phyloP scores from a whole-genome alignment of 2,329 filamentous ascomycete species.

The Diaporthe citrichinensis region DNA sequence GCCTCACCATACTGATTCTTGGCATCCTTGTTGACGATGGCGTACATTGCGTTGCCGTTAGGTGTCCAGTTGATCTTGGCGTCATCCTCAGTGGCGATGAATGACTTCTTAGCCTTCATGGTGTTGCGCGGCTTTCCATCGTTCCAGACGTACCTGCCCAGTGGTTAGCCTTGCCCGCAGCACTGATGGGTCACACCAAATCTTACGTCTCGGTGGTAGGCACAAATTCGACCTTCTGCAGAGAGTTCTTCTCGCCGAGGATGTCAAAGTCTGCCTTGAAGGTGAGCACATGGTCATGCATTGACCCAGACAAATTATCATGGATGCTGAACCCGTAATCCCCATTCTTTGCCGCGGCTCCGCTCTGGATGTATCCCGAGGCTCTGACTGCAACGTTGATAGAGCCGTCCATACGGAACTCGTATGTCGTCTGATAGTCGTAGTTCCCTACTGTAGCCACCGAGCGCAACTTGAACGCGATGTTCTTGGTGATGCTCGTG shows the following conservation, averaged over 20 bases:
- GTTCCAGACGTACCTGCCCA: conserved; percentile 1
- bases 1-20: conserved; percentile 64
- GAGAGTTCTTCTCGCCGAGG: conserved; percentile 50
- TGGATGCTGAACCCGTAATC: conserved; percentile 53
- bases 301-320: conserved; percentile 50
- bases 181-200: background rate
- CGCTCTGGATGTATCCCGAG: conserved; percentile 54
- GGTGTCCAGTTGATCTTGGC: conserved; percentile 53
- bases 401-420: conserved; percentile 52
- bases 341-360: conserved; percentile 51
- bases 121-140: background rate
- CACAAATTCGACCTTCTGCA: conserved; percentile 50
- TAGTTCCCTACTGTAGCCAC: conserved; percentile 60
- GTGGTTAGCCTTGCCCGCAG: background rate
- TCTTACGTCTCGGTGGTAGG: conserved; percentile 20
- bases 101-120: conserved; percentile 6
- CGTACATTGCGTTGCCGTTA: conserved; percentile 60
- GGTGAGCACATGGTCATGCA: conserved; percentile 56
- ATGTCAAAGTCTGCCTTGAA: conserved; percentile 59
- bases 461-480: conserved; percentile 52
- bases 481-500: conserved; percentile 48
- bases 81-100: background rate
- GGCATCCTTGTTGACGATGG: conserved; percentile 60
- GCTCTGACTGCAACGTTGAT: conserved; percentile 54
- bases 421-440: conserved; percentile 55